Conservation (phyloP, 352 stramenopile genomes). For the Phytophthora tubulina region DNA sequence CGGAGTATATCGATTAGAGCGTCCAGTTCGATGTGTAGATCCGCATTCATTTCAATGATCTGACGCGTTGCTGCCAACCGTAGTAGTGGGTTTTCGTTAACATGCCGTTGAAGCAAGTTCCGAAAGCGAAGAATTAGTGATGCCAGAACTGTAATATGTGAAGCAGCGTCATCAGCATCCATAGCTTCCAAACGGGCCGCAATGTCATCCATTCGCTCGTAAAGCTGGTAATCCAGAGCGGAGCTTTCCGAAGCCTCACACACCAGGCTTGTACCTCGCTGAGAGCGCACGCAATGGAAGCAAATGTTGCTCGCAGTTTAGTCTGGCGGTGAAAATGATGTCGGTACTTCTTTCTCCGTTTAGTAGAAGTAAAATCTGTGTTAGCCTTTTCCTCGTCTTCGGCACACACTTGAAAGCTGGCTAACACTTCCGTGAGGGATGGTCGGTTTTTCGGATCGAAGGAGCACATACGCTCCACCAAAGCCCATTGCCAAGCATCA, state of each 20-base stretch:
- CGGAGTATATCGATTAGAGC: conserved; percentile 30
- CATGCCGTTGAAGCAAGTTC: conserved; percentile 37
- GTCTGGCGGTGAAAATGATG: conserved; percentile 15
- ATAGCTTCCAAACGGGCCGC: conserved; percentile 27
- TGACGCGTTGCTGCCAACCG: conserved; percentile 40
- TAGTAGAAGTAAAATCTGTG: conserved; percentile 20
- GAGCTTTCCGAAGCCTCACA: conserved; percentile 37
- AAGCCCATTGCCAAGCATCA: conserved; percentile 35
- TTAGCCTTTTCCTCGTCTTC: conserved; percentile 31
- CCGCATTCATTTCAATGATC: conserved; percentile 22
- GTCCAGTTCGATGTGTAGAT: conserved; percentile 35
- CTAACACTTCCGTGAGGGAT: conserved; percentile 33
- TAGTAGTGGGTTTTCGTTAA: conserved; percentile 36
- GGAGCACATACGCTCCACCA: conserved; percentile 44
- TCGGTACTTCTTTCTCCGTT: conserved; percentile 17
- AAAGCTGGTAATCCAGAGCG: conserved; percentile 39
- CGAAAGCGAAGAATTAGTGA: conserved; percentile 34
- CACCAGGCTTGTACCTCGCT: conserved; percentile 43
- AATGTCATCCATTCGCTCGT: conserved; percentile 40
- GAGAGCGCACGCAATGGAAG: conserved; percentile 32
- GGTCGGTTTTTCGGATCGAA: conserved; percentile 25
- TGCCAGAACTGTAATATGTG: conserved; percentile 20
- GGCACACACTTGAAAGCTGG: conserved; percentile 40
- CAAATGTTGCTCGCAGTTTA: conserved; percentile 22
- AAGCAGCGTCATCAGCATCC: conserved; percentile 6